A percentile compares a stretch with the other conserved stretches of the same genome.
These are phyloP conservation scores for Aspergillus mulundensis DNA, from an alignment of 495 filamentous ascomycete species.

Conservation along the genomic window DNA sequence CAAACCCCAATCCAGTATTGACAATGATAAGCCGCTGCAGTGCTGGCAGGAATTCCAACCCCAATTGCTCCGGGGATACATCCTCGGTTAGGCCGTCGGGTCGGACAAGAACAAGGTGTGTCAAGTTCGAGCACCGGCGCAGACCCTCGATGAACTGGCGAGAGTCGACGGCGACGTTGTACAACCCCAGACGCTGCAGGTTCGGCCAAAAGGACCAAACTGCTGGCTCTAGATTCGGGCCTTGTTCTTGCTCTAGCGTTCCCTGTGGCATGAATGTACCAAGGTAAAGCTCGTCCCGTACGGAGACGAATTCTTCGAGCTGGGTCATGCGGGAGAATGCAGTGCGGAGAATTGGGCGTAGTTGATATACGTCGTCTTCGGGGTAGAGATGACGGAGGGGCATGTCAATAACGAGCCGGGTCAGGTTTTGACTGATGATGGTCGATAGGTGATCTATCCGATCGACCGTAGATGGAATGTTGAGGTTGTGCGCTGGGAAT, in stretches of 20 bases:
- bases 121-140: slow-evolving; percentile 21
- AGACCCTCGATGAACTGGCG: slow-evolving; percentile 25
- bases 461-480: background rate
- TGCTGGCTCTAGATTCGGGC: slow-evolving; percentile 12
- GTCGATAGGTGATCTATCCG: slow-evolving; percentile 9
- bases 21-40: slow-evolving; percentile 15
- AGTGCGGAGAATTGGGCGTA: slow-evolving; percentile 21
- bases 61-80: background rate
- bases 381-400: slow-evolving; percentile 14
- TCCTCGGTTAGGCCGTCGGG: slow-evolving; percentile 19
- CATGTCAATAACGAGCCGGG: slow-evolving; percentile 14
- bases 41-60: slow-evolving; percentile 4
- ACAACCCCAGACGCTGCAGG: slow-evolving; percentile 29
- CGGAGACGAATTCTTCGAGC: slow-evolving; percentile 29
- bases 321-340: slow-evolving; percentile 24
- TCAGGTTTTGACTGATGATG: slow-evolving; percentile 1
- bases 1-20: slow-evolving; percentile 5
- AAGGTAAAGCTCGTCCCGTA: slow-evolving; percentile 15
- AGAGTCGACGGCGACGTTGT: slow-evolving; percentile 23
- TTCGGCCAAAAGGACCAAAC: slow-evolving; percentile 31
- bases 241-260: slow-evolving; percentile 18
- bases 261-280: slow-evolving; percentile 5
- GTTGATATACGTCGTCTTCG: slow-evolving; percentile 16
- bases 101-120: slow-evolving; percentile 33
- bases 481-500: slow-evolving; percentile 10